Evolutionary conservation across 371 early-diverging fungal genomes (phyloP).

Genomic region (Mucor irregularis): DNA sequence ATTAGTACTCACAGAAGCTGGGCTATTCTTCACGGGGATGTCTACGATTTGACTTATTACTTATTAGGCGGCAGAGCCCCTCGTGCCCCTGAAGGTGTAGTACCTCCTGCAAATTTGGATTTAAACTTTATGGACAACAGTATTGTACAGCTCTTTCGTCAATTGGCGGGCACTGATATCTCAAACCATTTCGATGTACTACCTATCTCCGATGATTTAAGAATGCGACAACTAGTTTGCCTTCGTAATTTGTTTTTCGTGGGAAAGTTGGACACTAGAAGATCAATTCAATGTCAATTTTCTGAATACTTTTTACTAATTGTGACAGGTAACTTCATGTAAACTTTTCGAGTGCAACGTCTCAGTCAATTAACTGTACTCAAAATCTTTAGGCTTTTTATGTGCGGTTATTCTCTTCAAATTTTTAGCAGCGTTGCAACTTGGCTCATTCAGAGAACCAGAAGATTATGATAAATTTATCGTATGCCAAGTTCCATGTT

Average conservation of each 20-base stretch:
- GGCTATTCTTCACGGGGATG: constrained; percentile 46
- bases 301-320: constrained; percentile 86
- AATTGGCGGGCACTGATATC: constrained; percentile 67
- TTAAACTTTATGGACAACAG: constrained; percentile 57
- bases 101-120: constrained; percentile 53
- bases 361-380: neutral
- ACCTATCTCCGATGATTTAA: constrained; percentile 34
- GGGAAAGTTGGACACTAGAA: constrained; percentile 85
- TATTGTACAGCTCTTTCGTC: constrained; percentile 64
- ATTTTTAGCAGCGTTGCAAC: constrained; percentile 89
- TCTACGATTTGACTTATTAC: constrained; percentile 49
- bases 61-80: constrained; percentile 45
- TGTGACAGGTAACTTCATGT: constrained; percentile 61
- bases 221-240: constrained; percentile 56
- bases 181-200: constrained; percentile 63
- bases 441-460: constrained; percentile 77
- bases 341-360: neutral
- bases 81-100: constrained; percentile 40
- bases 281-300: constrained; percentile 80
- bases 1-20: constrained; percentile 42
- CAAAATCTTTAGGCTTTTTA: constrained; percentile 49
- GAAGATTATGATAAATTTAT: constrained; percentile 92
- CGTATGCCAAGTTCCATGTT: constrained; percentile 90
- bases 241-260: constrained; percentile 82
- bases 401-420: constrained; percentile 88